Base-by-base conservation (phyloP, 169 alveolate genomes). In the Plasmodium relictum region DNA sequence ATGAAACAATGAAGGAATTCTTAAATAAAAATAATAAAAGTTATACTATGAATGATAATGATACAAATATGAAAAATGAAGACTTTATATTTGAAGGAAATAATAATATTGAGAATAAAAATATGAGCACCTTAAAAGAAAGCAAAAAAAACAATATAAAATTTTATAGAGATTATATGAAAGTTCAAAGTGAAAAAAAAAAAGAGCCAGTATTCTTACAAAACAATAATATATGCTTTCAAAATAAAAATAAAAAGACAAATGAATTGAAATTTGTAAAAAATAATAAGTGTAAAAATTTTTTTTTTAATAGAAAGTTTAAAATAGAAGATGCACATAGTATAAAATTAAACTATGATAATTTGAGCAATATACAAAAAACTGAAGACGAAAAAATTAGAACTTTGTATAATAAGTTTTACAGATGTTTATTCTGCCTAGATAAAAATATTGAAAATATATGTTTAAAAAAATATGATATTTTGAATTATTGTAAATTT, bases 301-400 rank as follows among this genome's bases (percentile, higher is more conserved):
- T 48, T n/a, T 44, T 31, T 6, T 74, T 74, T 74, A 74, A 74
- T 41, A 74, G 61, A 50, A 52, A 52, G 42, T 74, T 59, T 74
- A 74, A 52, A 7, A 56, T 52, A 20, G 88, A 74, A 65, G 88
- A 74, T 18, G 44, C 26, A 9, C 16, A 42, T 39, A 20, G 22
- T 24, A 52, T 74, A 44, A 18, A 44, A 2, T 50, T 74, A 50
- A 62, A 74, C n/a, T 74, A 74, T 65, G 74, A 44, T 54, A 44
- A 14, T 74, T 62, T 74, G 12, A 59, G 22, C 10, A 45, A 52
- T 54, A 74, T 74, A 61, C 66, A 74, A 41, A 52, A 74, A 54
- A 74, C 3, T 45, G 88, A 74, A 74, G 65, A 74, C 9, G 68
- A 59, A 52, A 74, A 74, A 50, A 59, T 59, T 7, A 74, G 59